A percentile compares a stretch with the other conserved stretches of the same genome.
Evolutionary conservation across 805 yeast genomes (phyloP).

Genomic region (Candida ipomoeae): DNA sequence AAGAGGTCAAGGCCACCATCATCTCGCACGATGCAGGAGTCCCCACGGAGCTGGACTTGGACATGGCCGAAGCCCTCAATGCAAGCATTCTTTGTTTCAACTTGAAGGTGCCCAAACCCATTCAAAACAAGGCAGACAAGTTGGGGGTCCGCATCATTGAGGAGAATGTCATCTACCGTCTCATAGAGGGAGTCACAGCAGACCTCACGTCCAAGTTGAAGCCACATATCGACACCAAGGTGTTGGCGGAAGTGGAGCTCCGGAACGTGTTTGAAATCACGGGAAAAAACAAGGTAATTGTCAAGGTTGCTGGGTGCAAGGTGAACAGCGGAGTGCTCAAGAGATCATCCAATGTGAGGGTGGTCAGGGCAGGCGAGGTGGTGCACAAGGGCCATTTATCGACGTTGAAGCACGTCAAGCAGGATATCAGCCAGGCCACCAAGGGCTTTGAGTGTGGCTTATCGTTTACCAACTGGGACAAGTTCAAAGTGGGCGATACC

Average conservation of each 20-base stretch:
- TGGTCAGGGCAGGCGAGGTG: constrained; percentile 48
- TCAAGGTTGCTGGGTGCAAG: constrained; percentile 83
- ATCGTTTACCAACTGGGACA: constrained; percentile 62
- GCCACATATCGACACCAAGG: constrained; percentile 64
- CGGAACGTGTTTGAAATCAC: constrained; percentile 70
- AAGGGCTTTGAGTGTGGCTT: constrained; percentile 93
- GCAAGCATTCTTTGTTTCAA: constrained; percentile 81
- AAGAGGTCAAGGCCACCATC: constrained; percentile 70
- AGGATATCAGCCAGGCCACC: constrained; percentile 68
- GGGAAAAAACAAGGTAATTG: constrained; percentile 46
- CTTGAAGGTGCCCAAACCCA: constrained; percentile 60
- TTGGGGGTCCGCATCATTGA: constrained; percentile 55
- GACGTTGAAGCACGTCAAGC: constrained; percentile 77
- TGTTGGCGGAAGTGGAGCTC: constrained; percentile 62
- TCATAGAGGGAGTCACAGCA: constrained; percentile 78
- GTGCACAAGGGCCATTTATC: constrained; percentile 57
- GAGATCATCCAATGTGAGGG: constrained; percentile 54
- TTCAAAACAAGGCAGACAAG: constrained; percentile 53
- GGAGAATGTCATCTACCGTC: constrained; percentile 79
- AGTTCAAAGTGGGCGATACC: constrained; percentile 69
- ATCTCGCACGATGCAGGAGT: constrained; percentile 76
- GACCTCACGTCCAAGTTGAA: constrained; percentile 56
- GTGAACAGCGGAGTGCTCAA: constrained; percentile 65
- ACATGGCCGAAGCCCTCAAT: constrained; percentile 38
- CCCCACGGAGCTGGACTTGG: constrained; percentile 47